These are phyloP conservation scores for Boletus coccyginus DNA, from an alignment of 768 basidiomycete species.

Conservation along the genomic window DNA sequence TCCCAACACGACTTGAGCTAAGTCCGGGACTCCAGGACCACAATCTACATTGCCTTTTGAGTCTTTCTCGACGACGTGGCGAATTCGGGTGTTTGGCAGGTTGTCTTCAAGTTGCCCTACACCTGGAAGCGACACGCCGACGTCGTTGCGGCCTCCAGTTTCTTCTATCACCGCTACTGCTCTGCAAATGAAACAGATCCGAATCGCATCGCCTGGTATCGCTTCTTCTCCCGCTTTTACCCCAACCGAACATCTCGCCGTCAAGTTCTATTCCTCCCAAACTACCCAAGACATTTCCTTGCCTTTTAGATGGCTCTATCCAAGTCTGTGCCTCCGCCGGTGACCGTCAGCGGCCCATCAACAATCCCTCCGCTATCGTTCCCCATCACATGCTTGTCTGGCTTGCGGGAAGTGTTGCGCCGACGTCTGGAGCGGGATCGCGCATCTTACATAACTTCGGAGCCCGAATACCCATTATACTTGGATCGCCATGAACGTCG, in stretches of 20 bases:
- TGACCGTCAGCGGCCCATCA: conserved; percentile 28
- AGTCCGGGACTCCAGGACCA: too few relatives aligned
- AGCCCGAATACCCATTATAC: too few relatives aligned
- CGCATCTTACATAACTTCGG: too few relatives aligned
- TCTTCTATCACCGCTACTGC: conserved; percentile 6
- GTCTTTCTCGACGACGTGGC: too few relatives aligned
- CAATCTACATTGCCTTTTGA: too few relatives aligned
- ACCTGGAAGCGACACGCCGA: background rate
- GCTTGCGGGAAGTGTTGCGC: conserved; percentile 24
- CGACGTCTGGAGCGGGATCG: too few relatives aligned
- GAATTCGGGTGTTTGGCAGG: too few relatives aligned
- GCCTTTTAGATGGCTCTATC: conserved; percentile 21
- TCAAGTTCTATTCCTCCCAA: background rate
- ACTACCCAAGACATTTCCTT: conserved; percentile 20
- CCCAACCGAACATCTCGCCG: background rate
- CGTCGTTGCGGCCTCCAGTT: background rate
- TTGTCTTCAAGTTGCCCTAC: background rate
- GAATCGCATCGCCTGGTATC: conserved; percentile 12
- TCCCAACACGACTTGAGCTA: too few relatives aligned
- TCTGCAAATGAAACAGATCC: conserved; percentile 11
- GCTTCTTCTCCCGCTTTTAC: conserved; percentile 2
- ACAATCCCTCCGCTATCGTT: conserved; percentile 28
- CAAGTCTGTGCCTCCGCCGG: conserved; percentile 29
- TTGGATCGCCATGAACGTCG: too few relatives aligned
- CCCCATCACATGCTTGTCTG: conserved; percentile 21